These are phyloP conservation scores for Fonsecaea nubica DNA, from an alignment of 2,329 filamentous ascomycete genomes.

Conservation along the genomic window DNA sequence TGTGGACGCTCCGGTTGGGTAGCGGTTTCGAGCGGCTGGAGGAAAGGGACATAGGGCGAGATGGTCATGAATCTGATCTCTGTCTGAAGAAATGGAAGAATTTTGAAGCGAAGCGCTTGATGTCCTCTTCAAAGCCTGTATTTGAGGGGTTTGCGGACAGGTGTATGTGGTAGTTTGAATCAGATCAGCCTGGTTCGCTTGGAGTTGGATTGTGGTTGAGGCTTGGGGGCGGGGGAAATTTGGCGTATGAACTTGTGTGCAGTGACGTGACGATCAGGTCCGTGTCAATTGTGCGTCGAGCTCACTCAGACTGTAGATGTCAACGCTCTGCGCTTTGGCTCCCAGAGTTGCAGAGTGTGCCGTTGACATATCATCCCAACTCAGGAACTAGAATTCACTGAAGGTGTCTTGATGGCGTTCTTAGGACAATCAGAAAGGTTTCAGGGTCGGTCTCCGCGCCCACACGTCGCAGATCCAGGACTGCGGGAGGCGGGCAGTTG, in stretches of 20 bases:
- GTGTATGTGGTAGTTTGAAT: slow-evolving; percentile 18
- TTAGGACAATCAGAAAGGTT: slow-evolving; percentile 17
- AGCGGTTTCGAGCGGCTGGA: slow-evolving; percentile 52
- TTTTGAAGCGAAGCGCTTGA: neutral
- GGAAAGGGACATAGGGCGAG: slow-evolving; percentile 53
- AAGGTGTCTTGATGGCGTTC: neutral
- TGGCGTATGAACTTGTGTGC: slow-evolving; percentile 15
- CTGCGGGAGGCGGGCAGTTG: slow-evolving; percentile 16
- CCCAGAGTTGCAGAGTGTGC: neutral
- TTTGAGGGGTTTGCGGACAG: slow-evolving; percentile 8
- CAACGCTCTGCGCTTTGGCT: neutral
- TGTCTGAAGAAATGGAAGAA: slow-evolving; percentile 4
- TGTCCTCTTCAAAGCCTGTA: neutral
- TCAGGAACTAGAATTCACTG: neutral
- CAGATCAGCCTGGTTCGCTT: slow-evolving; percentile 27
- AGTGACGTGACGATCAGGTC: slow-evolving; percentile 3
- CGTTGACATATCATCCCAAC: neutral
- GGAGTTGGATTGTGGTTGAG: slow-evolving; percentile 20
- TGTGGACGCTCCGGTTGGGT: slow-evolving; percentile 55
- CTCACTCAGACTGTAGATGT: neutral
- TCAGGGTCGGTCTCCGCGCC: slow-evolving; percentile 12
- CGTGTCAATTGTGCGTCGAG: neutral
- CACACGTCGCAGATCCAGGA: slow-evolving; percentile 14
- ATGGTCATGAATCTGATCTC: slow-evolving; percentile 12
- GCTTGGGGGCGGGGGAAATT: slow-evolving; percentile 14